These are phyloP conservation scores for Chalciporus piperatus DNA, from an alignment of 768 basidiomycete species.

Conservation along the genomic window DNA sequence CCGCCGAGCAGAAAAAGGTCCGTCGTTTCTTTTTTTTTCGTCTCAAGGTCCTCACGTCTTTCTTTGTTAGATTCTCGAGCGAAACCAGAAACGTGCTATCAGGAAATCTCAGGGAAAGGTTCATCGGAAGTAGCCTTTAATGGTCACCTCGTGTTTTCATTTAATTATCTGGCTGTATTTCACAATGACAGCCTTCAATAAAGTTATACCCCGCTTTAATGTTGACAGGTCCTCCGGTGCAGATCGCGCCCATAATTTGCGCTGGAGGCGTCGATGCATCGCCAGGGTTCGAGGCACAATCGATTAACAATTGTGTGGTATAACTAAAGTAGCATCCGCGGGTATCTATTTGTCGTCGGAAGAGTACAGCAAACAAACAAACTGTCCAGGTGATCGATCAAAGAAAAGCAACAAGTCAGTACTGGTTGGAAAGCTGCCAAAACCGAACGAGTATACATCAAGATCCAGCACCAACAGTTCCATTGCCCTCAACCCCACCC, in stretches of 20 bases:
- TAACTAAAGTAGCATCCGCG: neutral
- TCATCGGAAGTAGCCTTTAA: constrained; percentile 31
- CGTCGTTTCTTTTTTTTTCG: neutral
- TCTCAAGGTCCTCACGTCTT: constrained; percentile 2
- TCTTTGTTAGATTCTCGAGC: constrained; percentile 55
- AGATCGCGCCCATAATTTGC: too few relatives aligned
- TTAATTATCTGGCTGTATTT: neutral
- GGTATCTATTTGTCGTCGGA: neutral
- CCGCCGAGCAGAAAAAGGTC: constrained; percentile 83
- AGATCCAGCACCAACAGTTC: constrained; percentile 5
- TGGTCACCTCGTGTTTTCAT: neutral
- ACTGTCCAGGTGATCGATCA: too few relatives aligned
- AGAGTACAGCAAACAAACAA: neutral
- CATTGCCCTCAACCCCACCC: constrained; percentile 2
- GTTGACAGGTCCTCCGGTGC: too few relatives aligned
- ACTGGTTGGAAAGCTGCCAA: neutral
- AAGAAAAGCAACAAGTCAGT: too few relatives aligned
- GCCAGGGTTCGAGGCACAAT: too few relatives aligned
- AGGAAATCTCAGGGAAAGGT: constrained; percentile 69
- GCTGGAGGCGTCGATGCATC: too few relatives aligned
- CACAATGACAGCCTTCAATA: neutral
- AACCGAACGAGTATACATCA: constrained; percentile 4
- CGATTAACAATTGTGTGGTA: too few relatives aligned
- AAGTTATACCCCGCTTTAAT: neutral
- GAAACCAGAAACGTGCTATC: constrained; percentile 70